Evolutionary conservation across 371 early-diverging fungal genomes (phyloP).

Genomic region (Rhizopus stolonifer): DNA sequence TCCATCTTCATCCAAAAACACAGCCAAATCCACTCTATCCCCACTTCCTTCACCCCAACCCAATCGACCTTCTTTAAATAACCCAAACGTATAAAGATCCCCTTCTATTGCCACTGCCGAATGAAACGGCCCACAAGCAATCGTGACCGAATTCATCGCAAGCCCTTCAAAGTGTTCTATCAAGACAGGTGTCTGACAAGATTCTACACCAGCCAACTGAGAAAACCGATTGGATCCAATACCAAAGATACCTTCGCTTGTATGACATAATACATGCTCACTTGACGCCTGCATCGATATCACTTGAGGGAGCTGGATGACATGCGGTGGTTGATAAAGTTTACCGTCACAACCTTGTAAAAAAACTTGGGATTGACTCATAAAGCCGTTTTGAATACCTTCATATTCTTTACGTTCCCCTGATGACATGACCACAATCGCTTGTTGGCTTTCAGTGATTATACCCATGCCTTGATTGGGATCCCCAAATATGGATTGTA

Average conservation of each 20-base stretch:
- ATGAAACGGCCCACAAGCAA: conserved; percentile 41
- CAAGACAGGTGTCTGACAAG: background rate
- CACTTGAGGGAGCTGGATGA: conserved; percentile 6
- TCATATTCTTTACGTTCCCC: background rate
- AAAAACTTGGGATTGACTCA: conserved; percentile 4
- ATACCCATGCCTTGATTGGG: conserved; percentile 24
- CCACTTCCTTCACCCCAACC: conserved; percentile 24
- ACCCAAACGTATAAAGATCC: conserved; percentile 48
- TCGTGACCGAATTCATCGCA: background rate
- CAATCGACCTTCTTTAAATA: conserved; percentile 33
- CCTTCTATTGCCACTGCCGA: conserved; percentile 32
- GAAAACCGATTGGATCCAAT: conserved; percentile 43
- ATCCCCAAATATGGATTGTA: conserved; percentile 20
- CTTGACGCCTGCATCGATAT: conserved; percentile 20
- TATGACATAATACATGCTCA: conserved; percentile 31
- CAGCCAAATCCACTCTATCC: conserved; percentile 16
- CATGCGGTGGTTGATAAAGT: background rate
- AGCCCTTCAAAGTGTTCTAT: conserved; percentile 40
- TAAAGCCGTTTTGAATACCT: conserved; percentile 15
- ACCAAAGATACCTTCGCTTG: conserved; percentile 26
- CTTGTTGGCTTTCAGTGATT: conserved; percentile 12
- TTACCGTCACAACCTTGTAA: conserved; percentile 3
- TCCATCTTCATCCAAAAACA: conserved; percentile 21
- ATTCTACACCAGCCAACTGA: conserved; percentile 32
- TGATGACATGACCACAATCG: background rate